These are phyloP conservation scores for Daedaleopsis nitida DNA, from an alignment of 768 basidiomycete genomes.

Conservation along the genomic window DNA sequence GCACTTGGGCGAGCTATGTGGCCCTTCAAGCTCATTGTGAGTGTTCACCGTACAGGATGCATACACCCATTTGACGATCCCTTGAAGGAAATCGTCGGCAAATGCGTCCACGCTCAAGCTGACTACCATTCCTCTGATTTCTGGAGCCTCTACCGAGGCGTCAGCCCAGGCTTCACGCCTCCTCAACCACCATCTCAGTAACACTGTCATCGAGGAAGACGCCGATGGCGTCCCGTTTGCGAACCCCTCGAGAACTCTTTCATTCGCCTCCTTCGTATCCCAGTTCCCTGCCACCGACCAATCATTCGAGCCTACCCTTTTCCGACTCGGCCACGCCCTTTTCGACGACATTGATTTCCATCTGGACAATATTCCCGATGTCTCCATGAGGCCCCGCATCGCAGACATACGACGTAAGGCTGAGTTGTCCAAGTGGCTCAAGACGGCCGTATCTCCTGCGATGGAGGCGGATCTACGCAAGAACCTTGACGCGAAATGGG, in stretches of 20 bases:
- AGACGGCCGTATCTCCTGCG: slow-evolving; percentile 63
- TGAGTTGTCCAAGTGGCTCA: slow-evolving; percentile 84
- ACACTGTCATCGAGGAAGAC: slow-evolving; percentile 71
- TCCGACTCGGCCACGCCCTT: slow-evolving; percentile 85
- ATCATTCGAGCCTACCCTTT: slow-evolving; percentile 76
- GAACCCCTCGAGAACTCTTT: slow-evolving; percentile 59
- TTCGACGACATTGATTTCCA: slow-evolving; percentile 83
- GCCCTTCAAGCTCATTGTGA: slow-evolving; percentile 54
- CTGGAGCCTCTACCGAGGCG: slow-evolving; percentile 34
- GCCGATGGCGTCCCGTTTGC: slow-evolving; percentile 73
- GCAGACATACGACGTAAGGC: slow-evolving; percentile 69
- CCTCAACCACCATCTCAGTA: slow-evolving; percentile 73
- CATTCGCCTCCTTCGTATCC: slow-evolving; percentile 76
- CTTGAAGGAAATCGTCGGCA: slow-evolving; percentile 52
- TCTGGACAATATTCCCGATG: slow-evolving; percentile 54
- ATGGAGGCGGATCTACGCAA: slow-evolving; percentile 74
- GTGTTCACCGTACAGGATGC: slow-evolving; percentile 30
- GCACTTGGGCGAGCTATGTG: slow-evolving; percentile 75
- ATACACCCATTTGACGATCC: not conserved
- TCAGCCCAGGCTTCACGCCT: slow-evolving; percentile 56
- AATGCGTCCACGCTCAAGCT: slow-evolving; percentile 62
- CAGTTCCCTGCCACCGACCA: slow-evolving; percentile 73
- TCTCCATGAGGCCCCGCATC: slow-evolving; percentile 65
- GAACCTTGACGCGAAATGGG: slow-evolving; percentile 43
- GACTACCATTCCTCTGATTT: slow-evolving; percentile 48